A percentile compares a stretch with the other conserved stretches of the same genome.
Evolutionary conservation across 2,329 filamentous ascomycete species (phyloP).

Genomic region (Fusarium clavum): DNA sequence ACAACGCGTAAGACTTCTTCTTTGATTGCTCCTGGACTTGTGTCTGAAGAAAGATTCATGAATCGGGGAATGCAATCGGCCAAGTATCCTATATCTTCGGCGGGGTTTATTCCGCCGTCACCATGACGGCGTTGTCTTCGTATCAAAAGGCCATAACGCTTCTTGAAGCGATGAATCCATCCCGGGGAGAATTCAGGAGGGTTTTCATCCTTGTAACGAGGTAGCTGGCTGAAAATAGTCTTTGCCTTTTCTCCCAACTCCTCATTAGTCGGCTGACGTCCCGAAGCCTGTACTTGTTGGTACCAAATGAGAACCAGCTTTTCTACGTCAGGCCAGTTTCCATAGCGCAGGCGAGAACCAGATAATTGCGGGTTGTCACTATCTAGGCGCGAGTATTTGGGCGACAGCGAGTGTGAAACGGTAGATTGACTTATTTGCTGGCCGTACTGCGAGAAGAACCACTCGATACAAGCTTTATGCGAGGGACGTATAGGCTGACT

Average conservation of each 20-base stretch:
- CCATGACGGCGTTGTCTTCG: slow-evolving; percentile 66
- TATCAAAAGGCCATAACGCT: slow-evolving; percentile 69
- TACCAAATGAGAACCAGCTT: slow-evolving; percentile 68
- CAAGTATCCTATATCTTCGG: slow-evolving; percentile 69
- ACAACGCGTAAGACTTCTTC: slow-evolving; percentile 67
- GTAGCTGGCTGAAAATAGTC: slow-evolving; percentile 67
- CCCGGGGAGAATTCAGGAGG: slow-evolving; percentile 72
- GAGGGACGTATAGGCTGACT: slow-evolving; percentile 66
- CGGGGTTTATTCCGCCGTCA: slow-evolving; percentile 59
- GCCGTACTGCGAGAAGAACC: slow-evolving; percentile 69
- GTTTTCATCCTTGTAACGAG: slow-evolving; percentile 70
- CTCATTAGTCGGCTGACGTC: slow-evolving; percentile 71
- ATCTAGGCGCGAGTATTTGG: slow-evolving; percentile 71
- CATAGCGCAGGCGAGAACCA: slow-evolving; percentile 71
- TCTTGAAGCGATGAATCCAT: slow-evolving; percentile 74
- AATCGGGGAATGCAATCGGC: slow-evolving; percentile 70
- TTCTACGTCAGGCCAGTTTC: slow-evolving; percentile 73
- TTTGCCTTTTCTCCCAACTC: slow-evolving; percentile 73
- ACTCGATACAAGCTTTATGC: slow-evolving; percentile 72
- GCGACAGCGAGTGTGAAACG: slow-evolving; percentile 70
- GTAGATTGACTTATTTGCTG: slow-evolving; percentile 72
- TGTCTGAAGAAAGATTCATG: slow-evolving; percentile 68
- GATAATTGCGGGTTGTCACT: slow-evolving; percentile 69
- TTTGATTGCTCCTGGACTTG: slow-evolving; percentile 68
- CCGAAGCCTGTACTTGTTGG: slow-evolving; percentile 62